Evolutionary conservation across 164 flowering plant genomes (phyloP), one percentile per base, ranked within the genome.

Genomic region (Buxus sempervirens): DNA sequence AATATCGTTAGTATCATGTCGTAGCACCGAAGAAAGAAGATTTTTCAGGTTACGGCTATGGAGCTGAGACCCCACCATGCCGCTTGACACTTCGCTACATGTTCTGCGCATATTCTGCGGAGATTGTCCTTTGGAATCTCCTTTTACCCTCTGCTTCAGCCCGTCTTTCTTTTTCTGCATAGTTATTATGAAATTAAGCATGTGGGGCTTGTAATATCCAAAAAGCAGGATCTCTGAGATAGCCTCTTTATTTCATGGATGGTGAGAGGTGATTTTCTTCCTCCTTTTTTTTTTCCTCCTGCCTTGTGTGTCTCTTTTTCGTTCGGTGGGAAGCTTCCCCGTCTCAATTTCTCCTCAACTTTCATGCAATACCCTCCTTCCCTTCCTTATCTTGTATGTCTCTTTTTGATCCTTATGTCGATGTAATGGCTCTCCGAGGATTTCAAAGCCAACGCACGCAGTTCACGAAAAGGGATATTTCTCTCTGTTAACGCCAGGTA

Each of bases 181-280:
- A 66, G 54, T 63, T 6, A 54, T 45, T 55, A 41, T 21, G 54
- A 67, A n/a, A 48, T 68, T 61, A 65, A 58, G 28, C 48, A 55
- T 36, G 78, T 75, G 76, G 80, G 67, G 65, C 82, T 69, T 64
- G 68, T 64, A 72, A 70, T 79, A 77, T 79, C 81, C 74, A 68
- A 16, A 62, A 45, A 62, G 65, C 76, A 75, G 73, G 73, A 79
- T 81, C 78, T 74, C 77, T 61, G 54, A 66, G 79, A 76, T 83
- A 76, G n/a, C 80, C 74, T 75, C 70, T 74, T 83, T 80, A 69
- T 76, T 71, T 70, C 61, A 22, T 68, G 59, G 78, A 73, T 77
- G 64, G 68, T 59, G 78, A 80, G 60, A 73, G 32, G 64, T 70
- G 78, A 71, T 67, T 63, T 76, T 70, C 73, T 72, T 65, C 38